Evolutionary conservation across 2,329 filamentous ascomycete species (phyloP).

Genomic region (Epichloe sp.): DNA sequence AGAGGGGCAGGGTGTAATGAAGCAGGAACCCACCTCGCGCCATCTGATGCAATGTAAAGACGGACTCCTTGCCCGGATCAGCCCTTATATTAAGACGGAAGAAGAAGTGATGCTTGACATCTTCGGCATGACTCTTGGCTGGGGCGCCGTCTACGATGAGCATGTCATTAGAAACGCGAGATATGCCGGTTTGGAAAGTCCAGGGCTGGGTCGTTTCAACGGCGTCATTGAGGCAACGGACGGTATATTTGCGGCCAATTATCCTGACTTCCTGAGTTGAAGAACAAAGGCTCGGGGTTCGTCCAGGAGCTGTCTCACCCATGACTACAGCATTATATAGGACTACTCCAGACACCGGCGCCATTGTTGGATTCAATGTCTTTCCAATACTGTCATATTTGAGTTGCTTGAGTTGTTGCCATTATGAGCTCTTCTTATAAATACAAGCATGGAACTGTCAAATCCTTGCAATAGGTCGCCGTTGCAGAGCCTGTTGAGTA

Average conservation of each 20-base stretch:
- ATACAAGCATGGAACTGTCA: too few species aligned
- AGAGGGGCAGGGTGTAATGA: background rate
- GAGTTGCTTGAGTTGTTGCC: too few species aligned
- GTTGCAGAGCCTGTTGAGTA: too few species aligned
- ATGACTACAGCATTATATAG: too few species aligned
- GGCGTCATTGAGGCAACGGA: slow-evolving; percentile 17
- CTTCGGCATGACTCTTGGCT: slow-evolving; percentile 25
- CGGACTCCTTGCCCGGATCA: slow-evolving; percentile 22
- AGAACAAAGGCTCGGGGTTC: background rate
- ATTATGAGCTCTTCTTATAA: too few species aligned
- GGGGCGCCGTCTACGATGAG: slow-evolving; percentile 21
- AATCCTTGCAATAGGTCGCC: too few species aligned
- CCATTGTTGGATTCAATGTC: too few species aligned
- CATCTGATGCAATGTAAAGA: slow-evolving; percentile 25
- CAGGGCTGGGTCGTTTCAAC: slow-evolving; percentile 28
- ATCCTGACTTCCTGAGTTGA: background rate
- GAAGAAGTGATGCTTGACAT: slow-evolving; percentile 19
- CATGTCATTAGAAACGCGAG: slow-evolving; percentile 19
- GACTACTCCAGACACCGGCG: too few species aligned
- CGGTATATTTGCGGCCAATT: background rate
- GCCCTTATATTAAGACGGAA: slow-evolving; percentile 14
- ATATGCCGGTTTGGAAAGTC: slow-evolving; percentile 21
- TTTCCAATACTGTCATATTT: too few species aligned
- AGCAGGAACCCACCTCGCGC: slow-evolving; percentile 10
- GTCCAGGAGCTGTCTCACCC: too few species aligned